Evolutionary conservation across 805 yeast genomes (phyloP), one percentile per base, ranked within the genome.

Genomic region (Kazachstania taianensis): DNA sequence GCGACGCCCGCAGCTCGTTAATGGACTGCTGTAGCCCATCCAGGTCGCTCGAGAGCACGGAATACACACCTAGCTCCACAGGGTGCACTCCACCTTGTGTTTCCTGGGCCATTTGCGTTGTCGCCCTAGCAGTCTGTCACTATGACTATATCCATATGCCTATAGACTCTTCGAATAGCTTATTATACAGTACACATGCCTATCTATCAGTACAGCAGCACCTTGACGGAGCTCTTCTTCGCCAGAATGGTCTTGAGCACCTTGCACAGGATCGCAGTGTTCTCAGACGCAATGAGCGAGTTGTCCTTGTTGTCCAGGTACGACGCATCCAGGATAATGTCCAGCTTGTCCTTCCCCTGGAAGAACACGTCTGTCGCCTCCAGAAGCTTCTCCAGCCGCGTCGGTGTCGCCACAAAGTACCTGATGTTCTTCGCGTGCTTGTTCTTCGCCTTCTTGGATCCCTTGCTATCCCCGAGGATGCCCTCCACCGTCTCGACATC

Each of bases 401-500:
- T 48, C 23, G 63, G 61, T 3, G 62, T 57, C 2, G 54, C 40
- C 14, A 57, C 39, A 20, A 54, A 54, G 36, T 50, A 55, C 36
- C 45, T 55, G 3, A 52, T 41, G 8, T 22, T 22, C 16, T 41
- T 38, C 10, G 15, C 20, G 10, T 28, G 28, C 14, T 28, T 14
- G 17, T 29, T 29, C 18, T 18, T 7, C n/a, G 13, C 14, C 10
- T 26, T 14, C 5, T 24, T 32, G 17, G 8, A 3, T 3, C 16
- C n/a, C 17, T 25, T 30, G 20, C 20, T 40, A n/a, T 22, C 12
- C 43, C 6, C 34, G 41, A 12, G 12, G 25, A 22, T n/a, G 8
- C 39, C 43, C 24, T 52, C 52, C n/a, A 55, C 44, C 16, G 45
- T 42, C 12, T 32, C 35, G n/a, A 56, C 23, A 55, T 84, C 94